Conservation (phyloP, 2,329 filamentous ascomycete genomes). For the Neospermospora avenae region DNA sequence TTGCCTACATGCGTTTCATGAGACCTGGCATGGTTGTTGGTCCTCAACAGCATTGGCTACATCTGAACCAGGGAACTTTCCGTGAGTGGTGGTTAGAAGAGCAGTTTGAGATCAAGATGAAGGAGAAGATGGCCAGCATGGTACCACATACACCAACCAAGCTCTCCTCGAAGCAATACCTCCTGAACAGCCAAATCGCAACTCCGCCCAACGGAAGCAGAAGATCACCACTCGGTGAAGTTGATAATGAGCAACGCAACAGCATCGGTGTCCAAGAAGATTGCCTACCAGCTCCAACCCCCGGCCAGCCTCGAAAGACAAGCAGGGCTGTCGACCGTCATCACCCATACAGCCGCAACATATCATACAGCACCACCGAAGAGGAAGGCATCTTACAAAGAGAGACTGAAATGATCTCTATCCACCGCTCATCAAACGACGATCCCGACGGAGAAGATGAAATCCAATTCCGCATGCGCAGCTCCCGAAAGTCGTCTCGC, state of each 20-base stretch:
- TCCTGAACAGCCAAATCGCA: conserved; percentile 64
- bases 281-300: conserved; percentile 90
- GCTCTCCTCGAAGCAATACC: conserved; percentile 56
- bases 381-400: conserved; percentile 51
- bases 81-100: conserved; percentile 95
- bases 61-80: conserved; percentile 94
- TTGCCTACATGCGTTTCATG: conserved; percentile 99
- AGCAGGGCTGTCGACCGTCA: conserved; percentile 69
- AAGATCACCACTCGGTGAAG: conserved; percentile 87
- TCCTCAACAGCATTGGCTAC: conserved; percentile 97
- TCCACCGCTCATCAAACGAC: conserved; percentile 58
- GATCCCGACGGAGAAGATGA: conserved; percentile 75
- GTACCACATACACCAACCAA: conserved; percentile 58
- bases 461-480: conserved; percentile 70
- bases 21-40: conserved; percentile 98
- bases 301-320: conserved; percentile 90
- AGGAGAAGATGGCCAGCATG: conserved; percentile 49
- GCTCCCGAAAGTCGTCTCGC: conserved; percentile 61
- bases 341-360: conserved; percentile 65
- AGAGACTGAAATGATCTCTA: conserved; percentile 57
- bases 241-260: conserved; percentile 70
- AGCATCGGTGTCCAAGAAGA: conserved; percentile 74
- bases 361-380: conserved; percentile 44
- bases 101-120: conserved; percentile 43
- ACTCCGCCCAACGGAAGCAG: conserved; percentile 81